Evolutionary conservation across 495 filamentous ascomycete species (phyloP), one percentile per base, ranked within the genome.

Genomic region (Aspergillus egyptiacus): DNA sequence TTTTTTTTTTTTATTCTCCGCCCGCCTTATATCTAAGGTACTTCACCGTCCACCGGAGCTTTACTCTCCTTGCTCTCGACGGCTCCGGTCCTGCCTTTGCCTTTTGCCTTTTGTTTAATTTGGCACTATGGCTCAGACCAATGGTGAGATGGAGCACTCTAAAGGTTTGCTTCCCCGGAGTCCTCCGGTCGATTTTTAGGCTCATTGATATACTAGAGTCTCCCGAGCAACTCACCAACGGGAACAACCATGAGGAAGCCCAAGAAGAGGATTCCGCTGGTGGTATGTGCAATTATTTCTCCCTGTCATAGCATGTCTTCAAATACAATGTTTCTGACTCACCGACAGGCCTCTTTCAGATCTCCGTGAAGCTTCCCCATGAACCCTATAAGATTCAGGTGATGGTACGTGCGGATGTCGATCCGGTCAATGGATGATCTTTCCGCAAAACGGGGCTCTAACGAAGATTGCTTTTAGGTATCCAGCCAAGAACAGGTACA

Each of bases 401-500:
- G 45, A 91, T 86, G 81, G 89, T 91, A 48, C 25, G 67, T 69
- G 68, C 27, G n/a, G 35, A 22, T 23, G 34, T 28, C 25, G 33
- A 15, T 44, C 11, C 13, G 17, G 13, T 27, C 32, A 40, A 48
- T n/a, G 31, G 19, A 33, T 18, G 15, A 28, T 8, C 17, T 17
- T 25, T 23, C n/a, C 14, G 33, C 34, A 36, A 13, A 15, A 2
- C 6, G 9, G 11, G 10, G 14, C 47, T 42, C 40, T 65, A 58
- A 48, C 51, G 52, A 6, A 28, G 53, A 45, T 49, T 46, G 19
- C 38, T 48, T 54, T 55, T 59, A 94, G 88, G 86, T 96, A 17
- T 93, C 89, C 6, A 83, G 84, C 48, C 84, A 95, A 74, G 94
- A 97, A 66, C 91, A 96, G 63, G 83, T 97, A 37, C 94, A 99